phyloP scores from a whole-genome alignment of 805 yeast genomes.

The Suhomyces sp. region DNA sequence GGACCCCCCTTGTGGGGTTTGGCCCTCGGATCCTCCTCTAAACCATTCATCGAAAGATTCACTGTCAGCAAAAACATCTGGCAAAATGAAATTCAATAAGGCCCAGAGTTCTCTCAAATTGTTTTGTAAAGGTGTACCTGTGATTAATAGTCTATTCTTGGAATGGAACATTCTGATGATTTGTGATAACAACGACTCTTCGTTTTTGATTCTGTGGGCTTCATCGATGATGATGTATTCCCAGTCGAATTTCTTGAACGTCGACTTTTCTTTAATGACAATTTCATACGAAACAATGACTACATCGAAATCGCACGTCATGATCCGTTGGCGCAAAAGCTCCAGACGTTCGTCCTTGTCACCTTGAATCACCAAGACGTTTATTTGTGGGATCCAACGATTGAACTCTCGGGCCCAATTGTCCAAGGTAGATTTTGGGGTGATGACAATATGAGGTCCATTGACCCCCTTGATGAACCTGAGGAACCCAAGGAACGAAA shows the following conservation, averaged over 20 bases:
- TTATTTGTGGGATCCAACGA: slow-evolving; percentile 79
- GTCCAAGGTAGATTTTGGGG: slow-evolving; percentile 78
- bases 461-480: slow-evolving; percentile 56
- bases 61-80: slow-evolving; percentile 74
- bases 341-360: slow-evolving; percentile 65
- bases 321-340: slow-evolving; percentile 48
- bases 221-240: slow-evolving; percentile 77
- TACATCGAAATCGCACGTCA: slow-evolving; percentile 69
- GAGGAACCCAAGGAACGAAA: slow-evolving; percentile 70
- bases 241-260: slow-evolving; percentile 69
- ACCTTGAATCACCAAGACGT: slow-evolving; percentile 69
- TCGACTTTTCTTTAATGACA: slow-evolving; percentile 69
- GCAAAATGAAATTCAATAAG: slow-evolving; percentile 67
- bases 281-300: slow-evolving; percentile 73
- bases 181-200: slow-evolving; percentile 68
- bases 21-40: slow-evolving; percentile 24
- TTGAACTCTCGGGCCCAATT: slow-evolving; percentile 79
- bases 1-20: slow-evolving; percentile 22
- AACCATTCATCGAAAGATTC: slow-evolving; percentile 80
- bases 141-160: slow-evolving; percentile 65
- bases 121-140: slow-evolving; percentile 83
- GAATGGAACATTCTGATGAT: slow-evolving; percentile 73
- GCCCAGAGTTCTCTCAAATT: slow-evolving; percentile 84
- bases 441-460: slow-evolving; percentile 76
- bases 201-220: slow-evolving; percentile 81